These are phyloP conservation scores for Heteromeles arbutifolia DNA, from an alignment of 306 rosid species.

Conservation along the genomic window DNA sequence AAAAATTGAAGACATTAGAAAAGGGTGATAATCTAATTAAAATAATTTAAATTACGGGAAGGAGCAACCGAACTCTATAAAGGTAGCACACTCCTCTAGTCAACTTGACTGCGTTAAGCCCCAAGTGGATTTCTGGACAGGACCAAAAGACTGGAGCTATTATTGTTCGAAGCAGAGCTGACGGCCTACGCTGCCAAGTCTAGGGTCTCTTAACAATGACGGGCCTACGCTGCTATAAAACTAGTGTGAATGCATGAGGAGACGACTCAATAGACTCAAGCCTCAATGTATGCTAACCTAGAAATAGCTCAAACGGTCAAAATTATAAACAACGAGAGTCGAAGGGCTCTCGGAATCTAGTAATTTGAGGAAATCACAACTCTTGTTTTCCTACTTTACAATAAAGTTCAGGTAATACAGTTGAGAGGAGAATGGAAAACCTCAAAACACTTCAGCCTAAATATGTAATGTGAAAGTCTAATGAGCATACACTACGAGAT, in stretches of 20 bases:
- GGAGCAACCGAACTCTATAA: no score
- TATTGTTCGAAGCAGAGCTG: not conserved
- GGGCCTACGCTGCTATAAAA: no score
- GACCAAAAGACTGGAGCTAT: not conserved
- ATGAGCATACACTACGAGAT: not conserved
- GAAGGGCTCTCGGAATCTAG: not conserved
- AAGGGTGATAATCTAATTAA: no score
- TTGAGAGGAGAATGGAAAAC: not conserved
- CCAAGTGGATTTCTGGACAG: not conserved
- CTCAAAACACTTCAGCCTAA: not conserved
- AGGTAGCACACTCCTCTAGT: no score
- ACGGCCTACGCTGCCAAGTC: not conserved
- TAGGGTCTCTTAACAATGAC: no score
- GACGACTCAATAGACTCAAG: not conserved
- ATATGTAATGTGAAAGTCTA: not conserved
- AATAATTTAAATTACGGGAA: no score
- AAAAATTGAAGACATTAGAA: no score
- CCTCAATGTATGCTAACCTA: not conserved
- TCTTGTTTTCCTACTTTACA: not conserved
- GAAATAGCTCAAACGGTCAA: not conserved
- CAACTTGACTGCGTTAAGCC: not conserved
- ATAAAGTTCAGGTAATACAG: not conserved
- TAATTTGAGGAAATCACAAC: not conserved
- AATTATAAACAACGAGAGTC: not conserved
- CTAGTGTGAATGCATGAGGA: not conserved